Evolutionary conservation across 1,284 basidiomycete species (phyloP).

Genomic region (Trametes polyzona): DNA sequence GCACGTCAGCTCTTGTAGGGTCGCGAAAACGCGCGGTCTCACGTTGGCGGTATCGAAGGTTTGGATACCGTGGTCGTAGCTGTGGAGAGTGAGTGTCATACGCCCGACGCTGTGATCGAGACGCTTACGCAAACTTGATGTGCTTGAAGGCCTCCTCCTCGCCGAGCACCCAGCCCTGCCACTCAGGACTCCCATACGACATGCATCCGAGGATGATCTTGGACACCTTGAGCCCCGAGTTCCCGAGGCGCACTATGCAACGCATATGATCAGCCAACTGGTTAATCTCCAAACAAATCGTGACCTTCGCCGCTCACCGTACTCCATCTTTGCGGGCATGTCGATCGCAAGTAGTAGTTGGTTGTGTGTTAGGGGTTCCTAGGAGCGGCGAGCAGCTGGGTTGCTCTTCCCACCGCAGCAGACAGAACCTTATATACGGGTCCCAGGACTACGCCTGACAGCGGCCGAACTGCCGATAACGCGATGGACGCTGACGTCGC

Average conservation of each 20-base stretch:
- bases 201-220: slow-evolving; percentile 50
- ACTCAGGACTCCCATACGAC: slow-evolving; percentile 43
- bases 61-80: slow-evolving; percentile 48
- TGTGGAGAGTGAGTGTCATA: neutral
- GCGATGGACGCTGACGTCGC: too few species aligned
- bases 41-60: slow-evolving; percentile 60
- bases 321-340: slow-evolving; percentile 10
- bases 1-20: too few species aligned
- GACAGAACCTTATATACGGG: too few species aligned
- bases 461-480: too few species aligned
- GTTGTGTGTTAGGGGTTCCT: neutral
- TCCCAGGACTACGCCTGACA: too few species aligned
- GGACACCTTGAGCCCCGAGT: slow-evolving; percentile 49
- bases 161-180: slow-evolving; percentile 45
- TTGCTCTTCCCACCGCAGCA: too few species aligned
- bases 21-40: slow-evolving; percentile 4
- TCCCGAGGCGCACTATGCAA: slow-evolving; percentile 48
- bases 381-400: too few species aligned
- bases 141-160: slow-evolving; percentile 45
- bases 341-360: neutral
- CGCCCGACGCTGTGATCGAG: neutral
- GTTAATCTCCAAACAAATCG: too few species aligned
- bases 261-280: neutral
- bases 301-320: too few species aligned
- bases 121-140: slow-evolving; percentile 42